phyloP scores from a whole-genome alignment of 192 early-diverging fungal species.

The Coemansia sp. region DNA sequence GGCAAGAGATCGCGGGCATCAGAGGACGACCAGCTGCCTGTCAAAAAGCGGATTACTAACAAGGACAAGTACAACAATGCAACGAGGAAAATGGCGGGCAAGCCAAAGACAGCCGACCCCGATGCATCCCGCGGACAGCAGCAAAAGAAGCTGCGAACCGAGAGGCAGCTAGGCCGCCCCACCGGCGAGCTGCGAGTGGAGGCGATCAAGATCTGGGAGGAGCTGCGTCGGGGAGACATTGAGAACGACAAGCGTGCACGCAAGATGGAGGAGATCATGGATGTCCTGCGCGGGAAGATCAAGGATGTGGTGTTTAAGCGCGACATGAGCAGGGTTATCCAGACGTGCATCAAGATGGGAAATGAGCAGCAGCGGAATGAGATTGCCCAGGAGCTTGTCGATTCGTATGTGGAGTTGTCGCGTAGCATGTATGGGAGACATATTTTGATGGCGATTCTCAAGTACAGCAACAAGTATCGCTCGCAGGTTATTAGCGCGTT shows the following conservation, averaged over 20 bases:
- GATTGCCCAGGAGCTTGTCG: slow-evolving; percentile 80
- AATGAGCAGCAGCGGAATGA: slow-evolving; percentile 66
- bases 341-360: slow-evolving; percentile 90
- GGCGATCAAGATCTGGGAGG: slow-evolving; percentile 84
- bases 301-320: slow-evolving; percentile 91
- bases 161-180: slow-evolving; percentile 65
- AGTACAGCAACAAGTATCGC: slow-evolving; percentile 75
- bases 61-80: slow-evolving; percentile 8
- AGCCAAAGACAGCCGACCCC: slow-evolving; percentile 2
- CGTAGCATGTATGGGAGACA: slow-evolving; percentile 84
- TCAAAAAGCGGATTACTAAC: background rate
- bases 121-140: slow-evolving; percentile 54
- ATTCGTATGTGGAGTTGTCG: slow-evolving; percentile 69
- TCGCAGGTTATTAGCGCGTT: slow-evolving; percentile 73
- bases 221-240: slow-evolving; percentile 70
- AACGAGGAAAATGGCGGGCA: background rate
- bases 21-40: background rate
- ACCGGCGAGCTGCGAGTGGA: slow-evolving; percentile 66
- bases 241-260: slow-evolving; percentile 58
- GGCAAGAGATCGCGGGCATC: background rate
- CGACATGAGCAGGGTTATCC: slow-evolving; percentile 90
- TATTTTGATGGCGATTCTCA: slow-evolving; percentile 80
- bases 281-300: slow-evolving; percentile 71
- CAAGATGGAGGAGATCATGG: slow-evolving; percentile 82
- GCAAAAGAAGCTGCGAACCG: slow-evolving; percentile 55